phyloP scores from a whole-genome alignment of 805 yeast genomes.

The Teunomyces barrocoloradensis region DNA sequence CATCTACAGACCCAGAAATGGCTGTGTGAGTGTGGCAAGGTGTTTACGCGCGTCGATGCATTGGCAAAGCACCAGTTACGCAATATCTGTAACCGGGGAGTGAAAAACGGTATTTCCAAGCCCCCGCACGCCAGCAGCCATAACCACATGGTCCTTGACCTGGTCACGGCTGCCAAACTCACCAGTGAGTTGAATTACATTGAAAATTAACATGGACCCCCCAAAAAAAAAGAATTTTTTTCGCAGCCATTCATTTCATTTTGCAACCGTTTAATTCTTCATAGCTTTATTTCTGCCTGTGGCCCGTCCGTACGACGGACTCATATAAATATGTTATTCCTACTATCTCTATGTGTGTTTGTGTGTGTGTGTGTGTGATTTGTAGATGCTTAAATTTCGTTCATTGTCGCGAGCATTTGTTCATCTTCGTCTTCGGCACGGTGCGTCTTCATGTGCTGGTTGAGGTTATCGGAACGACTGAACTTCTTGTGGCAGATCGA shows the following conservation, averaged over 20 bases:
- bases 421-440: slow-evolving; percentile 10
- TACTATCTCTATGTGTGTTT: slow-evolving; percentile 1
- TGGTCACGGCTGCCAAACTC: slow-evolving; percentile 2
- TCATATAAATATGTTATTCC: neutral
- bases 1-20: slow-evolving; percentile 70
- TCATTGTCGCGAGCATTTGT: too few species aligned
- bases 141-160: slow-evolving; percentile 1
- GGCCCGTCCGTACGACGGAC: neutral
- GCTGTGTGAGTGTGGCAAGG: slow-evolving; percentile 90
- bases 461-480: slow-evolving; percentile 63
- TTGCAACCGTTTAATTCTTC: neutral
- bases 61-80: slow-evolving; percentile 75
- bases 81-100: slow-evolving; percentile 79
- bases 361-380: too few species aligned
- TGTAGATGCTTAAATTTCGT: too few species aligned
- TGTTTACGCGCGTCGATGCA: slow-evolving; percentile 87
- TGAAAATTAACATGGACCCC: neutral
- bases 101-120: slow-evolving; percentile 27
- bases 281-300: neutral
- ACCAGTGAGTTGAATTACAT: slow-evolving; percentile 6
- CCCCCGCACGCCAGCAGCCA: slow-evolving; percentile 11
- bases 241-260: neutral
- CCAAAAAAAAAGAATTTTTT: neutral
- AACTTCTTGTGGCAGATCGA: slow-evolving; percentile 60
- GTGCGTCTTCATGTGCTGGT: slow-evolving; percentile 66